Conservation (phyloP, 2,329 filamentous ascomycete genomes). For the Ophiostoma novo-ulmi region DNA sequence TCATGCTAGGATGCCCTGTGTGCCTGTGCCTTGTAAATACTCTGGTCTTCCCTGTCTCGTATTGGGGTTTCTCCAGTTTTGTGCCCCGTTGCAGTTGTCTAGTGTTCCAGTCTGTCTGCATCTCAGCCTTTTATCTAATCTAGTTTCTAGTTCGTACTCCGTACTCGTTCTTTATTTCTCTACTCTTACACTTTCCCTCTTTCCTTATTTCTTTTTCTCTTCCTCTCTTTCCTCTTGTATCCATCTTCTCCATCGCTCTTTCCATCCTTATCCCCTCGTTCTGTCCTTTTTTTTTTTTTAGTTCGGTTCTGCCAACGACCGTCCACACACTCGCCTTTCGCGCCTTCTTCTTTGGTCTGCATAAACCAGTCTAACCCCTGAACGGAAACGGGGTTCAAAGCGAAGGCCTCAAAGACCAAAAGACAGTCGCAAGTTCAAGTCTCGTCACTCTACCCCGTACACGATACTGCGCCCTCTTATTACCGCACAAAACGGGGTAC, state of each 20-base stretch:
- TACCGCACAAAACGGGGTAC: neutral
- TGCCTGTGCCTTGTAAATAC: neutral
- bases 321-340: neutral
- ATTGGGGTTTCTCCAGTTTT: conserved; percentile 3
- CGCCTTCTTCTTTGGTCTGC: conserved; percentile 2
- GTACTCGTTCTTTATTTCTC: neutral
- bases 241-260: neutral
- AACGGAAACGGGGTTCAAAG: conserved; percentile 7
- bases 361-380: conserved; percentile 11
- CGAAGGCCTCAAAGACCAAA: neutral
- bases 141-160: neutral
- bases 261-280: neutral
- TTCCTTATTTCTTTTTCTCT: neutral
- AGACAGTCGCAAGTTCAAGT: neutral
- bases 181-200: neutral
- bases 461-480: neutral
- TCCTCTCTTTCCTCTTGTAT: neutral
- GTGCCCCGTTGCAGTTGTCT: neutral
- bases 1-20: neutral
- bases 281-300: neutral
- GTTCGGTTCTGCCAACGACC: neutral
- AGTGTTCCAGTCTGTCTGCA: conserved; percentile 4
- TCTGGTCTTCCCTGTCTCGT: conserved; percentile 3
- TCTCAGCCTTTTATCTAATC: conserved; percentile 6
- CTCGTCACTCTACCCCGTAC: neutral